These are phyloP conservation scores for Termitomyces bulborhizus DNA, from an alignment of 768 basidiomycete genomes.

Conservation along the genomic window DNA sequence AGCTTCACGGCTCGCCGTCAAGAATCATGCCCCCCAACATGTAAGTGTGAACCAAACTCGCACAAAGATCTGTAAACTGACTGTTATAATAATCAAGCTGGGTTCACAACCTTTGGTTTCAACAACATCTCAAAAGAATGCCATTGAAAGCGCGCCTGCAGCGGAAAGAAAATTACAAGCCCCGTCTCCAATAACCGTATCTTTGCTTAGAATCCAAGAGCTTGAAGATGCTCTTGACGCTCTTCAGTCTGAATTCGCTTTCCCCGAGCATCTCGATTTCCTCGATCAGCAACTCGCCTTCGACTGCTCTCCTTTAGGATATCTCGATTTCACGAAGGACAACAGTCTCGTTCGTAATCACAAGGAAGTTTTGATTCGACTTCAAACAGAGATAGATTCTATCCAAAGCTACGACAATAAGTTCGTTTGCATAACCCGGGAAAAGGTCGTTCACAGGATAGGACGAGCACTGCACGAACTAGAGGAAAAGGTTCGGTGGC, in stretches of 20 bases:
- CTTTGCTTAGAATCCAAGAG: neutral
- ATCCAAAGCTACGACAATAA: neutral
- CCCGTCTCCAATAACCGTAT: neutral
- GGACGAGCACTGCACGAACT: constrained; percentile 1
- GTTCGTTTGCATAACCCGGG: neutral
- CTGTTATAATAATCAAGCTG: neutral
- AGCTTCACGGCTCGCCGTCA: constrained; percentile 4
- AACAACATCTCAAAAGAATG: neutral
- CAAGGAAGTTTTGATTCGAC: constrained; percentile 1
- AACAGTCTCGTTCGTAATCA: constrained; percentile 3
- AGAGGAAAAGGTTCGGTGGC: neutral
- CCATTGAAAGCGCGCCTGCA: neutral
- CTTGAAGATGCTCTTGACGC: neutral
- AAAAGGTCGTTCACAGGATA: neutral
- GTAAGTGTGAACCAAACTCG: neutral
- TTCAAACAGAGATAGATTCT: constrained; percentile 3
- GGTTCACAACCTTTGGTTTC: neutral
- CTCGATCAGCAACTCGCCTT: neutral
- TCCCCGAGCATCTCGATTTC: constrained; percentile 3
- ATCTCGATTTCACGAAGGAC: neutral
- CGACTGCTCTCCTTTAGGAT: constrained; percentile 3
- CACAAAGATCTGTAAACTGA: neutral
- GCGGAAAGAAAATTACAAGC: neutral
- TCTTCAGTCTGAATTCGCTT: neutral
- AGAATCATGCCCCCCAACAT: neutral